These are phyloP conservation scores for Phaffomyces opuntiae DNA, from an alignment of 805 yeast genomes.

Conservation along the genomic window DNA sequence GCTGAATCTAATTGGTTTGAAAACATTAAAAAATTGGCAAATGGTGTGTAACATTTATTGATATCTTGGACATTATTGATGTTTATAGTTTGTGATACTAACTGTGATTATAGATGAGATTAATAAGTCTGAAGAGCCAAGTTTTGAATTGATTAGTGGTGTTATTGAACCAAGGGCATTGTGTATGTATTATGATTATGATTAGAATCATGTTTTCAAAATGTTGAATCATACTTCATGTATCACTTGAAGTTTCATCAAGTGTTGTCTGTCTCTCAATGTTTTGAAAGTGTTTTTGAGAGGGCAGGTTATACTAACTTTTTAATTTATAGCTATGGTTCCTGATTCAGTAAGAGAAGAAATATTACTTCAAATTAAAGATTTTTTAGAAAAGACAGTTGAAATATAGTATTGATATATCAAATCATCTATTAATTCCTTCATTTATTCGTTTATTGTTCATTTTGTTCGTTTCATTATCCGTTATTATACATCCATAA, in stretches of 20 bases:
- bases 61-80: no score
- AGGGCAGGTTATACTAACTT: conserved; percentile 6
- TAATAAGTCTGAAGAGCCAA: conserved; percentile 36
- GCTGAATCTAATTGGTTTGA: conserved; percentile 85
- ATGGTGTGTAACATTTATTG: conserved; percentile 24
- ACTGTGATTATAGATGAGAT: conserved; percentile 24
- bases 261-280: no score
- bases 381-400: conserved; percentile 47
- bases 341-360: conserved; percentile 59
- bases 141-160: conserved; percentile 44
- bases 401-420: conserved; percentile 12
- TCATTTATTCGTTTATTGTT: neutral
- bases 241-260: no score
- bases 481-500: no score
- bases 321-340: conserved; percentile 37
- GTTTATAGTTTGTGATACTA: no score
- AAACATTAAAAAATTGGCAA: conserved; percentile 54
- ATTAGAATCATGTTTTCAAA: no score
- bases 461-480: no score
- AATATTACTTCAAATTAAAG: conserved; percentile 48
- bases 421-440: neutral
- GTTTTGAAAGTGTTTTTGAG: no score
- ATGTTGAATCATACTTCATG: no score
- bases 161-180: conserved; percentile 60
- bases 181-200: conserved; percentile 27